Base-by-base conservation (phyloP, 768 basidiomycete species). In the Serendipita sp. region DNA sequence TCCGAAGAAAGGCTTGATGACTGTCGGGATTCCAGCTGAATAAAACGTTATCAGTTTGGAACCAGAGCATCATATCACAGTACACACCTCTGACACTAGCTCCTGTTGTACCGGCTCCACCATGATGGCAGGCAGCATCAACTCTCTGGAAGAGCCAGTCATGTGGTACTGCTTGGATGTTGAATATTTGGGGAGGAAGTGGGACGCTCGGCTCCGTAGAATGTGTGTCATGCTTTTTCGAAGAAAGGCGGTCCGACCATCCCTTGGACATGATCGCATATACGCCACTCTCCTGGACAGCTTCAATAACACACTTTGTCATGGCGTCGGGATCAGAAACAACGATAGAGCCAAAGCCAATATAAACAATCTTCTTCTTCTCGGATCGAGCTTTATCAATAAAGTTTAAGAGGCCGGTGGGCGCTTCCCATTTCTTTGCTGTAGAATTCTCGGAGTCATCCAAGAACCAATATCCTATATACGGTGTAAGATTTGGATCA, bases 61-160 rank as follows among this genome's bases (percentile, higher is more conserved):
- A 10, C 5, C 66, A 35, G 65, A 54, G 48, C 45, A 18, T 54
- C 44, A 67, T 35, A 28, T 51, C 63, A 45, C n/a, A 38, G 44
- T 3, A 72, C 80, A 64, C 66, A 92, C 91, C 92, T 80, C 92
- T 78, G 68, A 96, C 76, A 76, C 90, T 93, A 16, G 95, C 95
- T 7, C 94, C 94, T 0, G 92, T 94, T 2, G 95, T 96, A 23
- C 95, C 95, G 3, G 95, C 92, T 64, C 95, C 95, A 66, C 95
- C 95, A 71, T 99, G 95, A 77, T 99, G 95, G 68, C 94, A 96
- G 16, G 91, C 91, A n/a, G 92, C 95, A 71, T 94, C 89, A 66
- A 99, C 91, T 51, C 85, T 82, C 68, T 80, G 81, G 78, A 99
- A 99, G 58, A 99, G 74, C 95, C 95, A 99, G 72, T 97, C 91